Evolutionary conservation across 2,329 filamentous ascomycete genomes (phyloP).

Genomic region (Paracorniculantispora psalliotae): DNA sequence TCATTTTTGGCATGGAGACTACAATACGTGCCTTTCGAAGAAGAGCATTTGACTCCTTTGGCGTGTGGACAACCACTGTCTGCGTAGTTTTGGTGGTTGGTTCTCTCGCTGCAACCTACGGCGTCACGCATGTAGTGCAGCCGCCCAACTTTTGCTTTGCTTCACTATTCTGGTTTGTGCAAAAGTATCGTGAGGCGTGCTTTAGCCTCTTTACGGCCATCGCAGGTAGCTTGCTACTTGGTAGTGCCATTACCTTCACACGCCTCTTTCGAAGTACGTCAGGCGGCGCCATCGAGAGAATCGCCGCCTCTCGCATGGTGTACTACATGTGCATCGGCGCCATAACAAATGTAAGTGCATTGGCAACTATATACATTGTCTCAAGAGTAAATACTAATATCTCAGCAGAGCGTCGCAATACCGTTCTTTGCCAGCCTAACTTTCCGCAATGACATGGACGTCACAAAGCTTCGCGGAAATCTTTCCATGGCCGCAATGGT

Average conservation of each 20-base stretch:
- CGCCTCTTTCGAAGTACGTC: conserved; percentile 50
- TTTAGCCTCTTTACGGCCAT: conserved; percentile 51
- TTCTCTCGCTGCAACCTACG: conserved; percentile 51
- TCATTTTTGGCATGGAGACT: conserved; percentile 61
- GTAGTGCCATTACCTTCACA: conserved; percentile 50
- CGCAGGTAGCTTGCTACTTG: conserved; percentile 44
- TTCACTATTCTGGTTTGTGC: conserved; percentile 63
- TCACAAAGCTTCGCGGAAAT: conserved; percentile 37
- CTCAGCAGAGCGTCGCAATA: conserved; percentile 51
- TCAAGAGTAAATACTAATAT: background rate
- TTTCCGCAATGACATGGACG: conserved; percentile 34
- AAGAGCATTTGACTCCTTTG: conserved; percentile 52
- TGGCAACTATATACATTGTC: background rate
- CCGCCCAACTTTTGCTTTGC: conserved; percentile 60
- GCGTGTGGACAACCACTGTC: conserved; percentile 55
- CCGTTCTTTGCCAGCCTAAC: conserved; percentile 59
- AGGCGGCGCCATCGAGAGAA: conserved; percentile 55
- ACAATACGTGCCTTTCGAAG: conserved; percentile 49
- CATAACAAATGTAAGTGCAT: conserved; percentile 48
- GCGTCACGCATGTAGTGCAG: conserved; percentile 51
- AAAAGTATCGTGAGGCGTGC: conserved; percentile 53
- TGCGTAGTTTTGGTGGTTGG: conserved; percentile 49
- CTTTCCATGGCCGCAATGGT: conserved; percentile 61
- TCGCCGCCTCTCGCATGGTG: conserved; percentile 63
- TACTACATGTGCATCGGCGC: conserved; percentile 59